Evolutionary conservation across 495 filamentous ascomycete genomes (phyloP).

Genomic region (Penicillium bialowiezense): DNA sequence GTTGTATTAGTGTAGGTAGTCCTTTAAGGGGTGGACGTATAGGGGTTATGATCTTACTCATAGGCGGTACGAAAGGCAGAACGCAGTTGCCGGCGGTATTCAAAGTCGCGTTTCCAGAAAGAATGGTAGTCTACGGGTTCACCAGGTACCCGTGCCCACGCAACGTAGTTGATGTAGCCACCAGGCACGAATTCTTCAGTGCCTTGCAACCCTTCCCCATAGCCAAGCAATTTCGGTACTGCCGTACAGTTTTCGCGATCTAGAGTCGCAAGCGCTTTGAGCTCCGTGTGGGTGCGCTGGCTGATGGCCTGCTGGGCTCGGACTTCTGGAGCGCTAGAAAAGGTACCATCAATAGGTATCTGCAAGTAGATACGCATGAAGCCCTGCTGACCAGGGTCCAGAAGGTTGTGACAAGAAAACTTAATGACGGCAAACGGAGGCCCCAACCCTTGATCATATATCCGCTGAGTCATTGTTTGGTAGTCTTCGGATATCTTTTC

Average conservation of each 20-base stretch:
- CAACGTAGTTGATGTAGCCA: conserved; percentile 5
- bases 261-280: background rate
- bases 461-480: background rate
- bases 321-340: conserved; percentile 1
- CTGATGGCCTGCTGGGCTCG: background rate
- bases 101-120: conserved; percentile 2
- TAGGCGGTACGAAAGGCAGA: background rate
- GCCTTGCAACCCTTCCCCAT: background rate
- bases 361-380: conserved; percentile 1
- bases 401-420: background rate
- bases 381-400: conserved; percentile 2
- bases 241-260: background rate
- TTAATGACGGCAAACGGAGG: background rate
- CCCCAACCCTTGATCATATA: background rate
- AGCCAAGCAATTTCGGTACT: conserved; percentile 4
- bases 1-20: background rate
- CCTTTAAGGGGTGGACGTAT: background rate
- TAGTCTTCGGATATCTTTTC: conserved; percentile 1
- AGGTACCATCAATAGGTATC: conserved; percentile 2
- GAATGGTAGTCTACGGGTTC: background rate
- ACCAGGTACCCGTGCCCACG: conserved; percentile 1
- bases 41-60: conserved; percentile 3
- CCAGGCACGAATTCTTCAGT: background rate
- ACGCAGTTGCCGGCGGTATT: background rate
- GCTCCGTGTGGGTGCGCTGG: conserved; percentile 1